Conservation (phyloP, 768 basidiomycete genomes). For the Chlorophyllum brunneum region DNA sequence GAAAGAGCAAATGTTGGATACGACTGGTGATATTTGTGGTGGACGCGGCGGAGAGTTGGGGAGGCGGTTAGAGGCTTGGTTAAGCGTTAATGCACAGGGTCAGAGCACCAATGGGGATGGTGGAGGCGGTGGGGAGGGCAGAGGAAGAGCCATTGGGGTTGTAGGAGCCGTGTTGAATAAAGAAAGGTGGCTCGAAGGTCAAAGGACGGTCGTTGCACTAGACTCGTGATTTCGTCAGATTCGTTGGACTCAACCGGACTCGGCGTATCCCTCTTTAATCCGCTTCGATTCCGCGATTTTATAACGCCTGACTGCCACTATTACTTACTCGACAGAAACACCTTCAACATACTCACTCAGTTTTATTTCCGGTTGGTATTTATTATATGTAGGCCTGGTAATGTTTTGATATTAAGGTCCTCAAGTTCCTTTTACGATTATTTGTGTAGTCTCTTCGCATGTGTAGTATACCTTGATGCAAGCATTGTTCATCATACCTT, state of each 20-base stretch:
- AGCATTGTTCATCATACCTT: no score
- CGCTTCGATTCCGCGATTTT: background rate
- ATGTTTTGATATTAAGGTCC: background rate
- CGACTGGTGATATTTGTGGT: constrained; percentile 73
- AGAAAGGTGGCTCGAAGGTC: constrained; percentile 12
- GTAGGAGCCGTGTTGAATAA: constrained; percentile 8
- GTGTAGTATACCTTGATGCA: constrained; percentile 4
- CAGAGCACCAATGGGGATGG: constrained; percentile 33
- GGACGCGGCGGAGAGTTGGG: constrained; percentile 79
- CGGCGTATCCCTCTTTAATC: no score
- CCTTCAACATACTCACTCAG: no score
- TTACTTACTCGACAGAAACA: no score
- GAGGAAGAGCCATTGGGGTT: background rate
- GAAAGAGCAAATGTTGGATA: constrained; percentile 66
- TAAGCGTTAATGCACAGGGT: constrained; percentile 40
- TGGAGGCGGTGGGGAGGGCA: constrained; percentile 16
- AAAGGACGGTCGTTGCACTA: constrained; percentile 5
- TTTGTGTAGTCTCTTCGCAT: background rate
- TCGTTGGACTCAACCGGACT: background rate
- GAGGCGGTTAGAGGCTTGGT: constrained; percentile 70
- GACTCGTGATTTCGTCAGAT: background rate
- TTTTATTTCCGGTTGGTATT: background rate
- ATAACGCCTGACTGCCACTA: background rate
- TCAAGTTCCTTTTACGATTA: background rate
- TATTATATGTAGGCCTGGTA: constrained; percentile 3